Evolutionary conservation across 2,329 filamentous ascomycete genomes (phyloP).

Genomic region (Alternaria arborescens): DNA sequence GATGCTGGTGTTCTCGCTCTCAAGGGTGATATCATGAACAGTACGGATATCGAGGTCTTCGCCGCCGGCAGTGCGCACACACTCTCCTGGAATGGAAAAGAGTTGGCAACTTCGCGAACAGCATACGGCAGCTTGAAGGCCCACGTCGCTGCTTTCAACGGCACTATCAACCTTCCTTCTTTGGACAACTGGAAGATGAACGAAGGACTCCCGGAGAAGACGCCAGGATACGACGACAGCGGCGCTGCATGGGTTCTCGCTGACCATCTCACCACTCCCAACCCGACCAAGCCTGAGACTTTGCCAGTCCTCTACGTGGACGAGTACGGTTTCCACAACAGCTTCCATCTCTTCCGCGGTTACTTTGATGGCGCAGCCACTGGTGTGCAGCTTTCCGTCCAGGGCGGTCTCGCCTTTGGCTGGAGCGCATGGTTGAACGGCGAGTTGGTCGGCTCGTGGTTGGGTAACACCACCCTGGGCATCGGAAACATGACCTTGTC

Average conservation of each 20-base stretch:
- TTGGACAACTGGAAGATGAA: conserved; percentile 59
- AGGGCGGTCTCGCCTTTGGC: conserved; percentile 65
- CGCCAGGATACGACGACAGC: conserved; percentile 55
- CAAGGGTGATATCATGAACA: conserved; percentile 48
- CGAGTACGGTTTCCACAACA: conserved; percentile 55
- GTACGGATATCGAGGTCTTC: conserved; percentile 51
- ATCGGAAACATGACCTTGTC: conserved; percentile 55
- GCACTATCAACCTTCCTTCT: conserved; percentile 49
- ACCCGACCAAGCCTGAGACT: conserved; percentile 50
- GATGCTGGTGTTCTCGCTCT: conserved; percentile 39
- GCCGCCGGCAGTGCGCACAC: conserved; percentile 34
- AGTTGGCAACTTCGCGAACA: conserved; percentile 40
- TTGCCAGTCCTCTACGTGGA: conserved; percentile 54
- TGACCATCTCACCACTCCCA: conserved; percentile 49
- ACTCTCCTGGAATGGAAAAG: conserved; percentile 52
- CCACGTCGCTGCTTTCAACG: conserved; percentile 33
- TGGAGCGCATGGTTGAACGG: conserved; percentile 68
- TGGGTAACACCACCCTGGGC: conserved; percentile 57
- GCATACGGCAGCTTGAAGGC: conserved; percentile 51
- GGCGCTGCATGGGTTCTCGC: conserved; percentile 55
- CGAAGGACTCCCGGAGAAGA: conserved; percentile 61
- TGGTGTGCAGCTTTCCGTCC: conserved; percentile 60
- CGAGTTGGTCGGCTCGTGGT: conserved; percentile 63
- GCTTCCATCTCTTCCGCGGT: conserved; percentile 54
- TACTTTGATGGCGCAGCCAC: conserved; percentile 51